Conservation (phyloP, 2,329 filamentous ascomycete species). For the Tolypocladium amazonense region DNA sequence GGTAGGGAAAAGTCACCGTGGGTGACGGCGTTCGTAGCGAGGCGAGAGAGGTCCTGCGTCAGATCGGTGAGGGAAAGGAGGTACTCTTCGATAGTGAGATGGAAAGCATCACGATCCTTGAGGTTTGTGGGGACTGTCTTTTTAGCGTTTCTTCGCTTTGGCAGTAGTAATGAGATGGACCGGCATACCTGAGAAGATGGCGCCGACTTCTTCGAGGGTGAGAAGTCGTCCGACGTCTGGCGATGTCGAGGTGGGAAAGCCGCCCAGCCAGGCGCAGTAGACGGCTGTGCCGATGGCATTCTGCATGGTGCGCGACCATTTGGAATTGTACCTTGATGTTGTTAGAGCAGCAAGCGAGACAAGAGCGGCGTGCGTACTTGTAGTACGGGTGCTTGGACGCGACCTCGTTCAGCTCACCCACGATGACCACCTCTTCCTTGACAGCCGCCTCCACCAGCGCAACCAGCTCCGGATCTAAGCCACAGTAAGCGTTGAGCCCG, state of each 20-base stretch:
- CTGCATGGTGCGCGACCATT: conserved; percentile 79
- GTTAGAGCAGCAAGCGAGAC: neutral
- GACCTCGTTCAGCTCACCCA: conserved; percentile 58
- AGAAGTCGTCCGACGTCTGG: conserved; percentile 56
- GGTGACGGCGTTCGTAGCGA: conserved; percentile 87
- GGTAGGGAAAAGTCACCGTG: conserved; percentile 80
- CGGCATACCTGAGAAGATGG: conserved; percentile 51
- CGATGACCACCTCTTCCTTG: conserved; percentile 57
- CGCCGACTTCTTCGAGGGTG: conserved; percentile 80
- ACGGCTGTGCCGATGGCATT: conserved; percentile 55
- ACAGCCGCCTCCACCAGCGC: conserved; percentile 62
- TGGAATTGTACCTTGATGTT: conserved; percentile 56
- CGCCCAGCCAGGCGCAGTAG: conserved; percentile 67
- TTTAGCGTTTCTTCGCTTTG: neutral
- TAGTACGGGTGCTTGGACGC: conserved; percentile 91
- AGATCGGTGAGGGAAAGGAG: conserved; percentile 78
- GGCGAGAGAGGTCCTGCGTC: conserved; percentile 79
- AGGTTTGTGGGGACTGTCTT: conserved; percentile 74
- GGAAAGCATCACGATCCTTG: conserved; percentile 82
- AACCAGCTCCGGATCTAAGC: conserved; percentile 52
- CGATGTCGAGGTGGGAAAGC: conserved; percentile 42
- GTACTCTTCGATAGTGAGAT: conserved; percentile 95
- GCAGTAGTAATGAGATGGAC: neutral
- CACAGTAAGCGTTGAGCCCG: neutral
- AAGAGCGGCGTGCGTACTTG: conserved; percentile 46